These are phyloP conservation scores for Chlamydomonas schloesseri DNA, from an alignment of 139 green algal genomes.

Conservation along the genomic window DNA sequence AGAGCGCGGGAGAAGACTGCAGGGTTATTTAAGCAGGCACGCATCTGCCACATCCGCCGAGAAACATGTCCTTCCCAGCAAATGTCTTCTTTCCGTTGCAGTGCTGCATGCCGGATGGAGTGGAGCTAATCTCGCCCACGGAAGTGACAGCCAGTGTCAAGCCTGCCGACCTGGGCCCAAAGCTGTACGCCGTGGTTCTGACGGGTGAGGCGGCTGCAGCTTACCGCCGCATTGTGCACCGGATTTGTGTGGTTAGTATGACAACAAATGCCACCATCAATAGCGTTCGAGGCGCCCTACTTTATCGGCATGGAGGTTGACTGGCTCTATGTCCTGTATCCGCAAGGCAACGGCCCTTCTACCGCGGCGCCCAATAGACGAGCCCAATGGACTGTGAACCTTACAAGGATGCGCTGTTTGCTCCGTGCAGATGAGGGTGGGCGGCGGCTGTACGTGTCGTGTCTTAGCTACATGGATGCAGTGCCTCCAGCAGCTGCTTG, in stretches of 20 bases:
- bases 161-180: neutral
- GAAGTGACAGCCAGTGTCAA: neutral
- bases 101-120: conserved; percentile 62
- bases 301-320: too few relatives aligned
- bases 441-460: conserved; percentile 53
- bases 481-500: conserved; percentile 34
- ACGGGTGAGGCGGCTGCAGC: conserved; percentile 42
- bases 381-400: too few relatives aligned
- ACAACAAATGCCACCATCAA: too few relatives aligned
- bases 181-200: conserved; percentile 49
- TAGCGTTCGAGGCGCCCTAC: too few relatives aligned
- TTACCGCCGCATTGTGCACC: too few relatives aligned
- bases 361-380: too few relatives aligned
- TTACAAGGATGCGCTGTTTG: neutral
- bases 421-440: conserved; percentile 55
- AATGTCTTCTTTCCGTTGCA: neutral
- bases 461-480: conserved; percentile 54
- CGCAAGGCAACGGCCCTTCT: neutral
- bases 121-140: conserved; percentile 40
- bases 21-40: too few relatives aligned
- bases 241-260: too few relatives aligned
- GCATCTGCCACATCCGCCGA: too few relatives aligned
- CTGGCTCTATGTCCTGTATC: neutral
- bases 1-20: too few relatives aligned
- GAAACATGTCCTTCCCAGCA: too few relatives aligned